A percentile compares a stretch with the other conserved stretches of the same genome.
These are phyloP conservation scores for Salix purpurea DNA, from an alignment of 345 rosid species.

Conservation along the genomic window DNA sequence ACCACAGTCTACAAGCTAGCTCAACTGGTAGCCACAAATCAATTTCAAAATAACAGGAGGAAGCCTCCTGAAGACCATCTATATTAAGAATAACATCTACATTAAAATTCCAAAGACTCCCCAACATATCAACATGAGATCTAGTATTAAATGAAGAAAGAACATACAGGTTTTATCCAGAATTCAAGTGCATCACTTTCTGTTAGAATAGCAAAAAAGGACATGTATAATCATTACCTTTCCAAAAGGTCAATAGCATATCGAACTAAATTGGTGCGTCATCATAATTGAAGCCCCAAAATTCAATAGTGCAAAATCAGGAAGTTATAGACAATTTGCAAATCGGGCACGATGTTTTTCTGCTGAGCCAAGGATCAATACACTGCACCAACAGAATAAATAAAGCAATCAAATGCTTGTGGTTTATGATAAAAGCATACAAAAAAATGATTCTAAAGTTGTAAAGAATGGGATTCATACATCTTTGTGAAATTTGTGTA, in stretches of 20 bases:
- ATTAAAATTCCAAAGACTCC: background rate
- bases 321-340: constrained; percentile 73
- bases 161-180: background rate
- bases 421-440: background rate
- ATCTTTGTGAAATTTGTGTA: constrained; percentile 94
- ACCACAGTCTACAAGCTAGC: constrained; percentile 14
- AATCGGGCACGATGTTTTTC: constrained; percentile 77
- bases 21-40: background rate
- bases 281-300: background rate
- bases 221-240: background rate
- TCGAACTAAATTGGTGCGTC: background rate
- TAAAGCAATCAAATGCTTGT: constrained; percentile 3
- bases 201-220: background rate
- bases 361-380: constrained; percentile 88
- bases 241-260: background rate
- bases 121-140: background rate
- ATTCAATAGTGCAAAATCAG: background rate
- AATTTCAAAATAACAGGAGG: background rate
- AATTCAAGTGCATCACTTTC: background rate
- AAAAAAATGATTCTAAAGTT: background rate
- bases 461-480: constrained; percentile 32
- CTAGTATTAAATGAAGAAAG: background rate
- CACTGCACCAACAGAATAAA: constrained; percentile 47
- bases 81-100: background rate
- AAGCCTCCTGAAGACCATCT: background rate